Base-by-base conservation (phyloP, 768 basidiomycete species). In the Suillus occidentalis region DNA sequence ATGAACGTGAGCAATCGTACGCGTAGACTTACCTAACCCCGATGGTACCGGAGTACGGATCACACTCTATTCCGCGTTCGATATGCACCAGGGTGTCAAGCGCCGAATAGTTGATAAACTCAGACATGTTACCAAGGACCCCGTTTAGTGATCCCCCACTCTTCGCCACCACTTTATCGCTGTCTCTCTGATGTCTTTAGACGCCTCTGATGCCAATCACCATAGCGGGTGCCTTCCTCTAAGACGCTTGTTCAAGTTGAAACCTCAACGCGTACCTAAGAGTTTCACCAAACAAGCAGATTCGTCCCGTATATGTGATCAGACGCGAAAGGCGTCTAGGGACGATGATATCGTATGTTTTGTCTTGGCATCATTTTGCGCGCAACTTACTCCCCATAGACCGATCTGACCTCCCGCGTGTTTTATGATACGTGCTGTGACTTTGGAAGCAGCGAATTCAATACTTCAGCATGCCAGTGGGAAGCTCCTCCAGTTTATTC, bases 401-500 rank as follows among this genome's bases (percentile, higher is more conserved):
- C 60, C 64, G 74, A 55, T 42, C 43, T 20, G 59, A 13, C 49
- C 67, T 67, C 42, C 28, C 75, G 75, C 43, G 63, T 73, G 53
- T 79, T 73, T 31, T 82, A 78, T 59, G 78, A 75, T 65, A 78
- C 82, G 28, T 80, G 76, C 63, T 83, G 83, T 65, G 79, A 83
- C 70, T 85, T 81, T 70, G 79, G 79, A 34, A 63, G 77, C 66
- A 67, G 73, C 71, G 20, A 59, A 69, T 31, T 68, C 71, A 40
- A 62, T 68, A n/a, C 71, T 76, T 43, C 73, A 74, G 72, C 73
- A 73, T 67, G 25, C 64, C 56, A 67, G 63, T 70, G 69, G 49
- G 80, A 79, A 9, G 68, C 72, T 0, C 83, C 79, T n/a, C 84
- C 85, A 49, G 67, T 77, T 20, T 86, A 86, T 70, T 74, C 73